A percentile compares a stretch with the other conserved stretches of the same genome.
Evolutionary conservation across 768 basidiomycete genomes (phyloP).

Genomic region (Rubroboletus pulcherrimus): DNA sequence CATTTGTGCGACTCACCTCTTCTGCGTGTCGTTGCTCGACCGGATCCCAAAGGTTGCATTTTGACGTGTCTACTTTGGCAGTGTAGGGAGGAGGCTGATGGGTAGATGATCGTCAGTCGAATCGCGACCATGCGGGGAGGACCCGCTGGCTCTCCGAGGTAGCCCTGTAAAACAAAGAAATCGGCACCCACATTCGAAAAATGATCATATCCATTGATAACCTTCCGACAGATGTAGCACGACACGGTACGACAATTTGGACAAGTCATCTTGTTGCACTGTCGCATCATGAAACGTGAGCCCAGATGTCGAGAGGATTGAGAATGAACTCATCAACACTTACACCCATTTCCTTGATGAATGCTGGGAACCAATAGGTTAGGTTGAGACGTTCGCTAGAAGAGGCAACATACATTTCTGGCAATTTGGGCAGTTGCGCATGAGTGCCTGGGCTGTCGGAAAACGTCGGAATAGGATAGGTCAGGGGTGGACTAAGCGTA

Average conservation of each 20-base stretch:
- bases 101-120: constrained; percentile 5
- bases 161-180: background rate
- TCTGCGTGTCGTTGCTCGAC: constrained; percentile 61
- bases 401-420: constrained; percentile 53
- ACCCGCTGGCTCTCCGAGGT: background rate
- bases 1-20: constrained; percentile 44
- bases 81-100: constrained; percentile 22
- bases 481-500: constrained; percentile 30
- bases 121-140: background rate
- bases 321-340: constrained; percentile 22
- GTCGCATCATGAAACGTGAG: constrained; percentile 1
- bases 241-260: constrained; percentile 67
- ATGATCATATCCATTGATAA: constrained; percentile 75
- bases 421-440: constrained; percentile 88
- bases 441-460: constrained; percentile 64
- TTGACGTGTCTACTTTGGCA: constrained; percentile 31
- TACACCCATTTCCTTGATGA: constrained; percentile 78
- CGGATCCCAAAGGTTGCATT: constrained; percentile 68
- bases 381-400: background rate
- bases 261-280: constrained; percentile 94
- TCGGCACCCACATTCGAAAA: constrained; percentile 49
- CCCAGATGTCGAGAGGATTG: background rate
- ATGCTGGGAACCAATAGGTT: constrained; percentile 43
- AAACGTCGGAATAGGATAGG: background rate
- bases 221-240: constrained; percentile 79